Evolutionary conservation across 2,329 filamentous ascomycete genomes (phyloP).

Genomic region (Simplicillium sp.): DNA sequence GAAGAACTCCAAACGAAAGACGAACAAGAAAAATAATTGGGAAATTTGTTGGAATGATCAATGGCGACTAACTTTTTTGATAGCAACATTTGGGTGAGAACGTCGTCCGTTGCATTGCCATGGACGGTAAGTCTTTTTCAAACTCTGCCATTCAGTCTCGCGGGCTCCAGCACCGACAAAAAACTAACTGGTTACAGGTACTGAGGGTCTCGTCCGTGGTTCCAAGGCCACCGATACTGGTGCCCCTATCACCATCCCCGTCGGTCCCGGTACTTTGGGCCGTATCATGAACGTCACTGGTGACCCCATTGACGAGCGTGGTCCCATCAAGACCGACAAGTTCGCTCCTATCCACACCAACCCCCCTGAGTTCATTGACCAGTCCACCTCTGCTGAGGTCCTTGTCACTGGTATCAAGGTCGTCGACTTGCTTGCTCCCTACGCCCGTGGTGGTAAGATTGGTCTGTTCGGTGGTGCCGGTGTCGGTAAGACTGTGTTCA

Average conservation of each 20-base stretch:
- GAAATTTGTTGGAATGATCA: not conserved
- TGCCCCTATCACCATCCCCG: constrained; percentile 90
- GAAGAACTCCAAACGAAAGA: not conserved
- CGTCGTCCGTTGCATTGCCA: constrained; percentile 99
- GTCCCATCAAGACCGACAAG: constrained; percentile 91
- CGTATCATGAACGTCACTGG: constrained; percentile 99
- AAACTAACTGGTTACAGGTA: constrained; percentile 50
- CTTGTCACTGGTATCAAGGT: constrained; percentile 99
- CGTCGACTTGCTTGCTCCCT: constrained; percentile 96
- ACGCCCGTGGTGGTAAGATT: constrained; percentile 99
- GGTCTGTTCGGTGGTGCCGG: constrained; percentile 99
- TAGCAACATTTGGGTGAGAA: constrained; percentile 99
- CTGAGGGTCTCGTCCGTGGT: constrained; percentile 97
- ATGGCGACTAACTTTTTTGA: constrained; percentile 25
- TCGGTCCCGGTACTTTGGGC: constrained; percentile 86
- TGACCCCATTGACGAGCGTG: constrained; percentile 99
- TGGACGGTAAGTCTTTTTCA: constrained; percentile 71
- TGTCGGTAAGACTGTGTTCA: constrained; percentile 99
- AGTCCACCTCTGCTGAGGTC: constrained; percentile 93
- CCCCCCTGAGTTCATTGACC: constrained; percentile 83
- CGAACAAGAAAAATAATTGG: too few species aligned
- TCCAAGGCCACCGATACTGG: constrained; percentile 79
- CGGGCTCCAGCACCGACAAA: not conserved
- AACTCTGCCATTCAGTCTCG: constrained; percentile 1
- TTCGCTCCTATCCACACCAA: constrained; percentile 87